Percentiles rank a stretch among this genome's conserved stretches.
phyloP scores from a whole-genome alignment of 345 rosid genomes.

The thale cress (Arabidopsis thaliana) region TAIR10.1 NC_003075.7:12067001-12067500 shows the following conservation, averaged over 20 bases:
- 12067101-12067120: conserved; percentile 75
- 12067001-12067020: not conserved
- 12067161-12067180: conserved; percentile 33
- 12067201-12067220: not conserved
- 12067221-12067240: not conserved
- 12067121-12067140: conserved; percentile 85
- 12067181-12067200: not conserved
- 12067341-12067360: not conserved
- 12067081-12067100: conserved; percentile 25
- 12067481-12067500: not conserved
- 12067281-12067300: conserved; percentile 25
- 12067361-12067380: not conserved
- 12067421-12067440: conserved; percentile 46
- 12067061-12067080: conserved; percentile 24
- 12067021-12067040: not conserved
- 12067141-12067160: conserved; percentile 63
- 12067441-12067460: conserved; percentile 45
- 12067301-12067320: not conserved
- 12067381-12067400: conserved; percentile 16
- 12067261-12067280: conserved; percentile 21
- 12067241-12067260: not conserved
- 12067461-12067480: conserved; percentile 28
- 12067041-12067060: conserved; percentile 1
- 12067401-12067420: conserved; percentile 12
- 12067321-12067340: not conserved